Evolutionary conservation across 768 basidiomycete species (phyloP), one percentile per base, ranked within the genome.

Genomic region (Russula abietina): DNA sequence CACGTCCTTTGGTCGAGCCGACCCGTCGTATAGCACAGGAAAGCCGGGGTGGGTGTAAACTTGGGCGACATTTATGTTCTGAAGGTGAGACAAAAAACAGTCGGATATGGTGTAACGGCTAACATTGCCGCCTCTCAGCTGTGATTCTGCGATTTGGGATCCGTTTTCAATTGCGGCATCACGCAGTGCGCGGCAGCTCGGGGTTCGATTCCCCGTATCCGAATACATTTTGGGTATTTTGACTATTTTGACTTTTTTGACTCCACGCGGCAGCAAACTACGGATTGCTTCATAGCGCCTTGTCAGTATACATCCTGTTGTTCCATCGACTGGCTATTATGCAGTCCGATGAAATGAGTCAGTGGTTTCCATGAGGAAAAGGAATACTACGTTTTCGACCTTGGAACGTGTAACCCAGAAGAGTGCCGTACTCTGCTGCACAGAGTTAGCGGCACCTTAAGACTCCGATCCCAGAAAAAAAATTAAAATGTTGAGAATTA

Each of bases 191-290:
- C 72, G 73, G 71, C 73, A 75, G 75, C 73, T 73, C 73, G 72
- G 74, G 74, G 74, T 75, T 75, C 74, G 74, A 75, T 71, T 75
- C 74, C 74, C 74, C 72, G 74, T 73, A 73, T 73, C 74, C 71
- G 72, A 73, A 68, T 49, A 4, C 8, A 2, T 52, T 32, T 52
- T 16, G 11, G 19, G 24, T 24, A 2, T 16, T 26, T 48, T 16
- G 24, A 49, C 14, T 24, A n/a, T n/a, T n/a, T n/a, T n/a, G n/a
- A n/a, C n/a, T n/a, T n/a, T n/a, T n/a, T n/a, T n/a, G n/a, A n/a
- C n/a, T n/a, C n/a, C n/a, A n/a, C n/a, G n/a, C n/a, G n/a, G n/a
- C n/a, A n/a, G n/a, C n/a, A n/a, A n/a, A n/a, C n/a, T n/a, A n/a
- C n/a, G n/a, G n/a, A n/a, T n/a, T n/a, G n/a, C n/a, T n/a, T n/a